phyloP scores from a whole-genome alignment of 176 grass and related monocot species.

The Rhynchospora pubera region DNA sequence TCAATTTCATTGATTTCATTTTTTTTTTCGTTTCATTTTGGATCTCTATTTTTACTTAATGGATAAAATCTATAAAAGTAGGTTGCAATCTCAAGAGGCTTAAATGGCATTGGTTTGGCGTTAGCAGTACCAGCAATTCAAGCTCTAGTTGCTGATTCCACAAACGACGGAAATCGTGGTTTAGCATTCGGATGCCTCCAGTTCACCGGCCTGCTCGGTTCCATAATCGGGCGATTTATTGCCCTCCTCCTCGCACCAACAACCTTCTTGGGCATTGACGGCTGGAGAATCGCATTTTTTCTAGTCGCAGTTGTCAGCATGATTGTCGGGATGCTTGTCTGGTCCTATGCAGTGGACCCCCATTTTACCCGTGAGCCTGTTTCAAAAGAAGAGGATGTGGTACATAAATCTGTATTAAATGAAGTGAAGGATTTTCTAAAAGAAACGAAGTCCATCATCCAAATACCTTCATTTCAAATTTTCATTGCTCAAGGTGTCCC shows the following conservation, averaged over 20 bases:
- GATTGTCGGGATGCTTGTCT: conserved; percentile 32
- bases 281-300: conserved; percentile 72
- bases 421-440: conserved; percentile 35
- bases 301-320: conserved; percentile 42
- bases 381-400: not conserved
- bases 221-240: conserved; percentile 53
- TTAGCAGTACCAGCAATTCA: conserved; percentile 57
- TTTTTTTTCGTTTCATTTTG: not conserved
- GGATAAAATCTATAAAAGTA: not conserved
- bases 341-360: conserved; percentile 56
- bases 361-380: conserved; percentile 11
- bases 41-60: conserved; percentile 20
- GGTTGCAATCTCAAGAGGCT: conserved; percentile 73
- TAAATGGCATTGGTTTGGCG: conserved; percentile 64
- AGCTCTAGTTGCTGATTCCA: conserved; percentile 72
- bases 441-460: conserved; percentile 38
- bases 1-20: not conserved
- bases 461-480: conserved; percentile 65
- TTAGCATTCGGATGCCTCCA: conserved; percentile 63
- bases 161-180: conserved; percentile 53
- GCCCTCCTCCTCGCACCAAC: conserved; percentile 46
- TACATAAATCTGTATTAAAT: not conserved
- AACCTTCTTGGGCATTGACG: conserved; percentile 54
- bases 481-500: conserved; percentile 57
- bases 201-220: conserved; percentile 54